phyloP scores from a whole-genome alignment of 2,329 filamentous ascomycete genomes.

The Cercospora brassicicola region DNA sequence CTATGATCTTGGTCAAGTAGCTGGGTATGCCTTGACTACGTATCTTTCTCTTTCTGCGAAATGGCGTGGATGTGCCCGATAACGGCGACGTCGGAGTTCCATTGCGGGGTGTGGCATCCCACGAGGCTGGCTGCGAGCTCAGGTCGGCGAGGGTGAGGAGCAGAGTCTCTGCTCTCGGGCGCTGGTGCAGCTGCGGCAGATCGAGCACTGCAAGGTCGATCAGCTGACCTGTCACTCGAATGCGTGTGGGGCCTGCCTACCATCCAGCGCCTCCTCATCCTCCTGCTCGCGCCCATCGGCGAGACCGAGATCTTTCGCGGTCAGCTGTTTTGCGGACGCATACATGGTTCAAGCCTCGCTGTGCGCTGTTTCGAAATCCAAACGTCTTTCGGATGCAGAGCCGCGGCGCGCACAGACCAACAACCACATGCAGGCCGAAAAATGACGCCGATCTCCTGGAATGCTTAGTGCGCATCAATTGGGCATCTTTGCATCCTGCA shows the following conservation, averaged over 20 bases:
- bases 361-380: constrained; percentile 3
- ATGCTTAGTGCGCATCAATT: constrained; percentile 7
- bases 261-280: constrained; percentile 37
- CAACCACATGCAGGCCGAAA: neutral
- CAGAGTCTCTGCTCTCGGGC: constrained; percentile 66
- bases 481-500: constrained; percentile 11
- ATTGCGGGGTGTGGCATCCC: constrained; percentile 53
- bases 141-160: constrained; percentile 66
- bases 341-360: constrained; percentile 2
- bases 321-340: constrained; percentile 9
- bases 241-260: constrained; percentile 24
- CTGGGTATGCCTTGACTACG: constrained; percentile 55
- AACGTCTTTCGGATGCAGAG: constrained; percentile 9
- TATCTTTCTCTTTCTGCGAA: constrained; percentile 44
- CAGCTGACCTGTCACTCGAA: constrained; percentile 6
- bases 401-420: constrained; percentile 7
- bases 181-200: constrained; percentile 79
- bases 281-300: constrained; percentile 11
- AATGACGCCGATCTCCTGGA: constrained; percentile 4
- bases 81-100: constrained; percentile 28
- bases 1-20: constrained; percentile 70
- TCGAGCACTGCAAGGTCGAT: constrained; percentile 58
- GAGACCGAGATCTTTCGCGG: constrained; percentile 19
- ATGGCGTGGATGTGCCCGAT: constrained; percentile 30
- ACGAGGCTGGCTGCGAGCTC: constrained; percentile 66